These are phyloP conservation scores for Durio zibethinus DNA, from an alignment of 345 rosid genomes.

Conservation along the genomic window DNA sequence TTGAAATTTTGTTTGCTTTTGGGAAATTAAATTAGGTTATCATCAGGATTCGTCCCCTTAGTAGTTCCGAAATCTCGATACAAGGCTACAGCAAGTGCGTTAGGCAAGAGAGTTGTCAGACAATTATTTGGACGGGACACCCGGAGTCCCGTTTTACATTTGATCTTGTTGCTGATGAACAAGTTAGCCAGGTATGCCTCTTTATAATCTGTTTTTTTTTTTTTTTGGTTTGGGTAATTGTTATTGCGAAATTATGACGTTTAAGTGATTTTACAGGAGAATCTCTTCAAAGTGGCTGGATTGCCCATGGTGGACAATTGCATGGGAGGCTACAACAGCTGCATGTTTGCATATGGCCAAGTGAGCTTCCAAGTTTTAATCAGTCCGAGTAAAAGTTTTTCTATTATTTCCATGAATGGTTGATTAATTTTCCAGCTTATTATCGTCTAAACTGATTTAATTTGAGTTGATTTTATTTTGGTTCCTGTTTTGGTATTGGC, in stretches of 20 bases:
- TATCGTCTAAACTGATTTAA: not conserved
- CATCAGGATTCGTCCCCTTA: constrained; percentile 85
- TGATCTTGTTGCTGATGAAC: constrained; percentile 89
- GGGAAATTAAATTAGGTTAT: constrained; percentile 54
- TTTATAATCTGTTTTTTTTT: not conserved
- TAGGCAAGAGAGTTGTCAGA: constrained; percentile 81
- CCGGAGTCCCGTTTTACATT: constrained; percentile 93
- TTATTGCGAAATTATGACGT: constrained; percentile 7
- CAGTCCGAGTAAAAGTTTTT: not conserved
- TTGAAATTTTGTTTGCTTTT: not conserved
- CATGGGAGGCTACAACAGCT: constrained; percentile 92
- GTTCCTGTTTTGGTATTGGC: not conserved
- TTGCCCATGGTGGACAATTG: constrained; percentile 98
- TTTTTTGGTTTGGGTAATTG: not conserved
- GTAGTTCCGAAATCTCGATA: constrained; percentile 67
- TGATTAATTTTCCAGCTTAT: not conserved
- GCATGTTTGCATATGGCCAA: constrained; percentile 99
- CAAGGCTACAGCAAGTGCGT: constrained; percentile 80
- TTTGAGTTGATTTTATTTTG: not conserved
- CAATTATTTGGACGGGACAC: constrained; percentile 84
- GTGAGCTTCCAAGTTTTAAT: constrained; percentile 37
- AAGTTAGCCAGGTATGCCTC: constrained; percentile 65
- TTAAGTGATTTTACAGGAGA: constrained; percentile 50
- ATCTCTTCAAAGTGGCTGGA: constrained; percentile 86
- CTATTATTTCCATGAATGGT: not conserved